These are phyloP conservation scores for Massarina eburnea DNA, from an alignment of 2,329 filamentous ascomycete genomes.

Conservation along the genomic window DNA sequence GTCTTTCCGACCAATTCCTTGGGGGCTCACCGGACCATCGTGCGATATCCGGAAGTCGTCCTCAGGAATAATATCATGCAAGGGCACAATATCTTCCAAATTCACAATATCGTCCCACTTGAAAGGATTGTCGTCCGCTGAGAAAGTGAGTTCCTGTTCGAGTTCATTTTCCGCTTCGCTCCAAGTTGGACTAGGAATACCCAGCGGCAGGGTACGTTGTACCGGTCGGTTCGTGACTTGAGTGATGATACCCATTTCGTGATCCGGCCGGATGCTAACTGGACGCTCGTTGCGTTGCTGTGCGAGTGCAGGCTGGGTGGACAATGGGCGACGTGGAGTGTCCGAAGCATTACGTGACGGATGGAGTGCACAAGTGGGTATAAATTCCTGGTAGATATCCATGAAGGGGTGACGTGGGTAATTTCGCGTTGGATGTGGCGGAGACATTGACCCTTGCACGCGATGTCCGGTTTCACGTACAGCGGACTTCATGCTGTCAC, in stretches of 20 bases:
- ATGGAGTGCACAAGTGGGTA: constrained; percentile 26
- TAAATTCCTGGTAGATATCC: constrained; percentile 24
- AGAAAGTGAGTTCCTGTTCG: constrained; percentile 34
- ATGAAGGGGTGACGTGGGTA: constrained; percentile 28
- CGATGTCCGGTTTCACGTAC: constrained; percentile 14
- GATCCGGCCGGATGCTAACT: constrained; percentile 4
- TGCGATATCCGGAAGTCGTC: constrained; percentile 1
- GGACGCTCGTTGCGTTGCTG: neutral
- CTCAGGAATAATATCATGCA: neutral
- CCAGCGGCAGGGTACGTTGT: constrained; percentile 16
- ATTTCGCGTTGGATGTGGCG: constrained; percentile 20
- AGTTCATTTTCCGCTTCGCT: constrained; percentile 50
- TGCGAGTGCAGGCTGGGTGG: neutral
- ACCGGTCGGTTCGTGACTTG: constrained; percentile 22
- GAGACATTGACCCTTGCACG: constrained; percentile 12
- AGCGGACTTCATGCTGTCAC: constrained; percentile 14
- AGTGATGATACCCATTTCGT: constrained; percentile 24
- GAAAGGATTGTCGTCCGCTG: constrained; percentile 29
- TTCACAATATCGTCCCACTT: constrained; percentile 18
- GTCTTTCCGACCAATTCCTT: constrained; percentile 12
- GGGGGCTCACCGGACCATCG: constrained; percentile 8
- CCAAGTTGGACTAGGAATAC: constrained; percentile 45
- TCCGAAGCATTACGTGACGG: constrained; percentile 14
- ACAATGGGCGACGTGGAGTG: constrained; percentile 2
- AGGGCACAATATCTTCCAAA: constrained; percentile 6